Conservation (phyloP, 1,139 yeast genomes). For the Scheffersomyces titani region DNA sequence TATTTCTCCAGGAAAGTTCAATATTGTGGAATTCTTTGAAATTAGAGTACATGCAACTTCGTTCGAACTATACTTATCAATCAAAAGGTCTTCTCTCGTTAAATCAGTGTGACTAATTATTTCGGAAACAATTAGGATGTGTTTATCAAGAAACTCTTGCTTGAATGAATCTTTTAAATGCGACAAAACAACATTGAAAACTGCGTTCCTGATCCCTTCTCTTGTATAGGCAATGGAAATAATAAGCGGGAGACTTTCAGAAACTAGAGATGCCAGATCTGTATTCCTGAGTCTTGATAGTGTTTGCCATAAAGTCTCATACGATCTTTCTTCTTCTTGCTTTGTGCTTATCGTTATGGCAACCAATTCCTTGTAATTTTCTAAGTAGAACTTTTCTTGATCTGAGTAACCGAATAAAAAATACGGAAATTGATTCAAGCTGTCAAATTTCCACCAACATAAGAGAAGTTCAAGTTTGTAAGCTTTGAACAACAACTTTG, state of each 20-base stretch:
- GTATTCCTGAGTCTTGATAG: conserved; percentile 16
- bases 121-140: conserved; percentile 27
- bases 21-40: conserved; percentile 7
- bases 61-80: conserved; percentile 11
- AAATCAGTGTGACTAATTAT: conserved; percentile 45
- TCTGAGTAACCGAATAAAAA: conserved; percentile 32
- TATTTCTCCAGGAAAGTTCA: conserved; percentile 15
- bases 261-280: conserved; percentile 20
- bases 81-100: conserved; percentile 23
- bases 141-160: conserved; percentile 24
- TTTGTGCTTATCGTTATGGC: conserved; percentile 34
- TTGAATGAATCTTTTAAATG: conserved; percentile 14
- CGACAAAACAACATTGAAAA: conserved; percentile 22
- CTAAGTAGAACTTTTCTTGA: conserved; percentile 25
- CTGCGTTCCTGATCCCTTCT: conserved; percentile 40
- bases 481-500: conserved; percentile 27
- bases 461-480: conserved; percentile 35
- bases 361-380: conserved; percentile 33
- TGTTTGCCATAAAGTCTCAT: conserved; percentile 2
- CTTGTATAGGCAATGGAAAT: conserved; percentile 49
- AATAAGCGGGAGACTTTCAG: conserved; percentile 34
- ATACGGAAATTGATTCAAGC: conserved; percentile 40
- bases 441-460: conserved; percentile 42
- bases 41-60: conserved; percentile 11
- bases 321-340: conserved; percentile 7